A percentile compares a stretch with the other conserved stretches of the same genome.
Evolutionary conservation across 805 yeast species (phyloP).

Genomic region (Barnettozyma salicaria): DNA sequence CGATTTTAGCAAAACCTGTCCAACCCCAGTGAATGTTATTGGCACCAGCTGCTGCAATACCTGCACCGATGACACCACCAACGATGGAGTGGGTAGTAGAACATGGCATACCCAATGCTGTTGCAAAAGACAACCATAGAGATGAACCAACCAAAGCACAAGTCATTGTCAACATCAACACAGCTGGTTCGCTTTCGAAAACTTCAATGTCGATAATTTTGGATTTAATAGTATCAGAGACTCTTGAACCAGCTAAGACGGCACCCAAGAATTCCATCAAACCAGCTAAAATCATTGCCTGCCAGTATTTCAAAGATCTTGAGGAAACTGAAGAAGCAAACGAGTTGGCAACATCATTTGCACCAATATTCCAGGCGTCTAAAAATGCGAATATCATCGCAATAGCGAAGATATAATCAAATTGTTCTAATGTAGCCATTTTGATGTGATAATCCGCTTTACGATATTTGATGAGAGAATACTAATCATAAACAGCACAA

Average conservation of each 20-base stretch:
- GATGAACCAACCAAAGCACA: constrained; percentile 74
- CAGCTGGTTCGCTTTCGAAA: constrained; percentile 54
- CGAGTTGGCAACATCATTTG: constrained; percentile 78
- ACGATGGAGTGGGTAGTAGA: constrained; percentile 77
- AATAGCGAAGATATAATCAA: constrained; percentile 66
- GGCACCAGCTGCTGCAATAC: constrained; percentile 67
- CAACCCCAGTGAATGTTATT: constrained; percentile 66
- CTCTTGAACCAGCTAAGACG: constrained; percentile 65
- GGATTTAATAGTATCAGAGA: constrained; percentile 64
- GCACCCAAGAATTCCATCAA: constrained; percentile 73
- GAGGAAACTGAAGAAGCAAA: constrained; percentile 74
- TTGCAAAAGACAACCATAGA: constrained; percentile 62
- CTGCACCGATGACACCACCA: constrained; percentile 70
- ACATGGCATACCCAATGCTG: constrained; percentile 67
- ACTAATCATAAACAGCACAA: not conserved
- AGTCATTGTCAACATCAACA: constrained; percentile 68
- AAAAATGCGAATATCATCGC: constrained; percentile 65
- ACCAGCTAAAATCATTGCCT: constrained; percentile 68
- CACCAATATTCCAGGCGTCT: constrained; percentile 78
- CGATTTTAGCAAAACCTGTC: constrained; percentile 64
- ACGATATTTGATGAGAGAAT: not conserved
- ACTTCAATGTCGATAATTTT: constrained; percentile 50
- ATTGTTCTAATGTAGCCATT: constrained; percentile 30
- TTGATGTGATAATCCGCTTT: not conserved
- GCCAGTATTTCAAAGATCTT: constrained; percentile 62